These are phyloP conservation scores for Candida argentea DNA, from an alignment of 805 yeast genomes.

Conservation along the genomic window DNA sequence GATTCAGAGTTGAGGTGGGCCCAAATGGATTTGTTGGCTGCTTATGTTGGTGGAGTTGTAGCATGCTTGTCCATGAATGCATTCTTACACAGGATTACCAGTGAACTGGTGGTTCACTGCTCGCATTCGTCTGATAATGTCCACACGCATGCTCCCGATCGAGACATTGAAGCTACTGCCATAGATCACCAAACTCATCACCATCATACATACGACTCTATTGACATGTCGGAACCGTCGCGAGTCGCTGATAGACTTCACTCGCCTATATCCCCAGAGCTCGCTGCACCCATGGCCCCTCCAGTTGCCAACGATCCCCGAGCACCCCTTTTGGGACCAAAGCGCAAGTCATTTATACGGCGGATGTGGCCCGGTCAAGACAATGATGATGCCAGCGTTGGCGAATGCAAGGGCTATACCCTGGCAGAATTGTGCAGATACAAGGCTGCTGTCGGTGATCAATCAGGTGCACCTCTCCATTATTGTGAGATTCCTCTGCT, in stretches of 20 bases:
- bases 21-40: slow-evolving; percentile 31
- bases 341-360: slow-evolving; percentile 20
- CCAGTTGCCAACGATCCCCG: no score
- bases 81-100: slow-evolving; percentile 62
- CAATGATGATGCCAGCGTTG: slow-evolving; percentile 15
- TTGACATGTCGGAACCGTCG: slow-evolving; percentile 1
- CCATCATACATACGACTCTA: slow-evolving; percentile 6
- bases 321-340: no score
- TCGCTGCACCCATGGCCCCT: no score
- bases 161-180: slow-evolving; percentile 7
- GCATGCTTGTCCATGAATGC: slow-evolving; percentile 53
- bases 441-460: slow-evolving; percentile 4
- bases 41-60: slow-evolving; percentile 49
- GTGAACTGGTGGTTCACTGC: slow-evolving; percentile 81
- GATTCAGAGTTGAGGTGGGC: slow-evolving; percentile 7
- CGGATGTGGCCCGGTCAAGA: slow-evolving; percentile 10
- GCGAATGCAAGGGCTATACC: slow-evolving; percentile 40
- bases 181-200: slow-evolving; percentile 8
- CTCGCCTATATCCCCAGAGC: slow-evolving; percentile 11
- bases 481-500: slow-evolving; percentile 32
- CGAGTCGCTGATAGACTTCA: slow-evolving; percentile 2
- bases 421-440: slow-evolving; percentile 28
- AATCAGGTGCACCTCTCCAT: slow-evolving; percentile 14
- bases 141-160: slow-evolving; percentile 7
- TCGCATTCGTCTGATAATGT: slow-evolving; percentile 53